Evolutionary conservation across 352 stramenopile species (phyloP).

Genomic region (Globisporangium rhizosaccharum): DNA sequence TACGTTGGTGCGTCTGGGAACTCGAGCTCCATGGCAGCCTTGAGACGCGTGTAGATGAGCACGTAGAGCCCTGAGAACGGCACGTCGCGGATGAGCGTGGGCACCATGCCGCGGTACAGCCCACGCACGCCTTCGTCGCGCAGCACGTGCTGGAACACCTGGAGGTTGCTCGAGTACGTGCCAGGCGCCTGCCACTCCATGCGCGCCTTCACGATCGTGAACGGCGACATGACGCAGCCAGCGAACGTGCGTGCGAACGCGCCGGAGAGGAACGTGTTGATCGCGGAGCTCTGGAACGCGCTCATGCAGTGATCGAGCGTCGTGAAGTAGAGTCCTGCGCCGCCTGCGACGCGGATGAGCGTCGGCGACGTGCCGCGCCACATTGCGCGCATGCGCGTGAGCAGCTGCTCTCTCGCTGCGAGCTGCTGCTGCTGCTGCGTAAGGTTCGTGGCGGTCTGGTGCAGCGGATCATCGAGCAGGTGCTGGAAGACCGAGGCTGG

Average conservation of each 20-base stretch:
- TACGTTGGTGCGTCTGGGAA: conserved; percentile 47
- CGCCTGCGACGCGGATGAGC: conserved; percentile 73
- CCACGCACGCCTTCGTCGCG: conserved; percentile 61
- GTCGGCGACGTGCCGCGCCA: conserved; percentile 82
- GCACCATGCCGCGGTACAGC: conserved; percentile 82
- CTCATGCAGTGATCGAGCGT: conserved; percentile 68
- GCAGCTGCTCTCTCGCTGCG: conserved; percentile 12
- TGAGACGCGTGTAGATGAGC: conserved; percentile 75
- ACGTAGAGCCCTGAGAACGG: conserved; percentile 88
- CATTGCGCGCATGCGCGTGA: conserved; percentile 50
- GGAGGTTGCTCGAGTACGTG: conserved; percentile 52
- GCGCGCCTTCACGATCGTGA: conserved; percentile 84
- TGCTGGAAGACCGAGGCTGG: conserved; percentile 7
- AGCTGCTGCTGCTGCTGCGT: conserved; percentile 4
- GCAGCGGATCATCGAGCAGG: conserved; percentile 5
- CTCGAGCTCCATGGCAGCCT: conserved; percentile 33
- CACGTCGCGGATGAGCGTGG: conserved; percentile 82
- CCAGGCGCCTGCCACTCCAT: conserved; percentile 79
- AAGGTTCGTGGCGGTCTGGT: conserved; percentile 2
- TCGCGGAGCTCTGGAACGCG: conserved; percentile 39
- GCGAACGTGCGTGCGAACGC: conserved; percentile 84
- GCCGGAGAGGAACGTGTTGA: conserved; percentile 79
- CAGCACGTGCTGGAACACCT: conserved; percentile 63
- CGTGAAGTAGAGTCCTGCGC: conserved; percentile 81
- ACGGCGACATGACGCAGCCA: conserved; percentile 68